phyloP scores from a whole-genome alignment of 495 filamentous ascomycete species.

The Mytilinidion resinicola region DNA sequence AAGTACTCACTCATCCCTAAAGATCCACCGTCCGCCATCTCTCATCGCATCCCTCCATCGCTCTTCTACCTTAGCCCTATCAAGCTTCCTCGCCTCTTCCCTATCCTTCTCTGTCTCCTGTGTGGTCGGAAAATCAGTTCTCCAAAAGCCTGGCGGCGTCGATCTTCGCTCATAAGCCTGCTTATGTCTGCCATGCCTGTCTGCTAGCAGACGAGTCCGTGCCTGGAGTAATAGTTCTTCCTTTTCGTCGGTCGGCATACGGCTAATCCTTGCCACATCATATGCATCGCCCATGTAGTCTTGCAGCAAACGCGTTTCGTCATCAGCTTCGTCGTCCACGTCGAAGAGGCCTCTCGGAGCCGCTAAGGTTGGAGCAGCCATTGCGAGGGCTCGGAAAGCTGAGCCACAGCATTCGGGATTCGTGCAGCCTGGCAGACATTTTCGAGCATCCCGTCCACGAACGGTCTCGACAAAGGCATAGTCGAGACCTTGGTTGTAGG shows the following conservation, averaged over 20 bases:
- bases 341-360: constrained; percentile 8
- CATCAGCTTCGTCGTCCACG: constrained; percentile 38
- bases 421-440: constrained; percentile 72
- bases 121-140: constrained; percentile 77
- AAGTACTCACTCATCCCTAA: constrained; percentile 61
- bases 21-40: constrained; percentile 65
- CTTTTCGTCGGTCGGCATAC: constrained; percentile 40
- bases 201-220: constrained; percentile 58
- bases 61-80: constrained; percentile 59
- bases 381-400: constrained; percentile 57
- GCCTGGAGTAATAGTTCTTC: constrained; percentile 59
- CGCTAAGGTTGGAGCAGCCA: constrained; percentile 22
- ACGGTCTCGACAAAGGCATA: constrained; percentile 73
- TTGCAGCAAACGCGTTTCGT: constrained; percentile 51
- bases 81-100: constrained; percentile 52
- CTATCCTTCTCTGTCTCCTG: constrained; percentile 64
- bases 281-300: constrained; percentile 58
- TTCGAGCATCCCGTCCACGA: constrained; percentile 64
- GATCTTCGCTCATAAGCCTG: constrained; percentile 61
- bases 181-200: constrained; percentile 68
- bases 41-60: constrained; percentile 78
- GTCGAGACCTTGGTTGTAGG: constrained; percentile 61
- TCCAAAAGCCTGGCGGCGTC: constrained; percentile 85
- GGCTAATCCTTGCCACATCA: constrained; percentile 12
- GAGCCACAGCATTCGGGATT: constrained; percentile 70